Conservation (phyloP, 371 early-diverging fungal species). For the Mortierella sp. region DNA sequence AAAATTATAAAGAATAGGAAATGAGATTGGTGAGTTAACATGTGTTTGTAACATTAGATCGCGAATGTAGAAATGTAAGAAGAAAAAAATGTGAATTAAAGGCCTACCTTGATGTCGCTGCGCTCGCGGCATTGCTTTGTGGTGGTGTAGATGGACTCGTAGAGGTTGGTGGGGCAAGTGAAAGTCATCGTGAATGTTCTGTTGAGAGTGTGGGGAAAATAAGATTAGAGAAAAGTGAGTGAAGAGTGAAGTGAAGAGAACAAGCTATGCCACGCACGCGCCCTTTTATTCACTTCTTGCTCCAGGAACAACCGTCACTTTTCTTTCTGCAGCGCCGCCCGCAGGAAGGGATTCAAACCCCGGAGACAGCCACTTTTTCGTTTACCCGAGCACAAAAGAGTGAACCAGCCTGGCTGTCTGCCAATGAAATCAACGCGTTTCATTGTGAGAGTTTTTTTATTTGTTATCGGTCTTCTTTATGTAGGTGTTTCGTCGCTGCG, state of each 20-base stretch:
- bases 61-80: too few relatives aligned
- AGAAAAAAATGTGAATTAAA: not conserved
- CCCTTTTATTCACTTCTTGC: not conserved
- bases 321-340: constrained; percentile 28
- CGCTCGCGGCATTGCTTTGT: constrained; percentile 39
- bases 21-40: not conserved
- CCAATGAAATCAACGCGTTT: not conserved
- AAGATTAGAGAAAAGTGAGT: not conserved
- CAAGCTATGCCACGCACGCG: not conserved
- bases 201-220: not conserved
- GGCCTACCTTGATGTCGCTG: constrained; percentile 49
- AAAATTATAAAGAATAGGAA: not conserved
- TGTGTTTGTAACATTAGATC: not conserved
- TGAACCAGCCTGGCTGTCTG: not conserved
- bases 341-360: constrained; percentile 15
- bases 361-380: not conserved
- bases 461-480: not conserved
- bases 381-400: not conserved
- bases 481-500: not conserved
- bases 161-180: constrained; percentile 50
- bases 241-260: not conserved
- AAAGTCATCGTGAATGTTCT: constrained; percentile 38
- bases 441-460: not conserved
- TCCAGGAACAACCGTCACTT: constrained; percentile 1
- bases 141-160: constrained; percentile 40